These are phyloP conservation scores for Fusarium haematococcum DNA, from an alignment of 2,329 filamentous ascomycete species.

Conservation along the genomic window DNA sequence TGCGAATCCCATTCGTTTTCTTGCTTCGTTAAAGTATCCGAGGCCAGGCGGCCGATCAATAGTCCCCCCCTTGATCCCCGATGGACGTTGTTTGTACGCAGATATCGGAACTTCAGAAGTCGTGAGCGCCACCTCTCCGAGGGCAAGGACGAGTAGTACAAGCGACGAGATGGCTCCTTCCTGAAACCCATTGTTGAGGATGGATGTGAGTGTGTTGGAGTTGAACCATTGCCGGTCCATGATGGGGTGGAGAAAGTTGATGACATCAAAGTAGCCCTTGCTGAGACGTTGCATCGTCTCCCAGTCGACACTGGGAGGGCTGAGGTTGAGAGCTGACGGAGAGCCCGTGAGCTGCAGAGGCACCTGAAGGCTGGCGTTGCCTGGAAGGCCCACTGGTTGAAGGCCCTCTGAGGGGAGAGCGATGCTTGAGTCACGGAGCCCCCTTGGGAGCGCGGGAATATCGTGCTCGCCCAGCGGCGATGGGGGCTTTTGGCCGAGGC, in stretches of 20 bases:
- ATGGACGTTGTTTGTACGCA: conserved; percentile 57
- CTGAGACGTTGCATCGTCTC: conserved; percentile 63
- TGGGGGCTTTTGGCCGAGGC: conserved; percentile 39
- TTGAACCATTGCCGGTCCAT: conserved; percentile 68
- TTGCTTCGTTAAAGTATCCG: conserved; percentile 71
- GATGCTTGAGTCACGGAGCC: conserved; percentile 37
- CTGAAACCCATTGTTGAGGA: conserved; percentile 59
- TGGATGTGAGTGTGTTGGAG: conserved; percentile 57
- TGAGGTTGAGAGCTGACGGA: conserved; percentile 25
- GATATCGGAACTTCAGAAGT: conserved; percentile 60
- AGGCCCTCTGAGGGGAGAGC: conserved; percentile 40
- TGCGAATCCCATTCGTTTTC: conserved; percentile 69
- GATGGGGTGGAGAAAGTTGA: conserved; percentile 69
- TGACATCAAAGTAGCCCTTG: conserved; percentile 69
- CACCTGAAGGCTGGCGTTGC: conserved; percentile 33
- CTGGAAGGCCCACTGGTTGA: conserved; percentile 31
- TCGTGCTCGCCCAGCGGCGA: conserved; percentile 29
- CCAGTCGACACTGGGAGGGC: conserved; percentile 52
- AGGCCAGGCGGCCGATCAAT: conserved; percentile 65
- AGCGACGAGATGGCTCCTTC: conserved; percentile 63
- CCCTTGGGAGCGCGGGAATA: conserved; percentile 32
- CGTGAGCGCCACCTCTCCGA: conserved; percentile 69
- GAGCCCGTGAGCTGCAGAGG: conserved; percentile 36
- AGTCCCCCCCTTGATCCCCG: conserved; percentile 65
- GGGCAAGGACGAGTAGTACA: conserved; percentile 67